Evolutionary conservation across 1,139 yeast species (phyloP), one percentile per base, ranked within the genome.

Genomic region (Diutina neorugosa): DNA sequence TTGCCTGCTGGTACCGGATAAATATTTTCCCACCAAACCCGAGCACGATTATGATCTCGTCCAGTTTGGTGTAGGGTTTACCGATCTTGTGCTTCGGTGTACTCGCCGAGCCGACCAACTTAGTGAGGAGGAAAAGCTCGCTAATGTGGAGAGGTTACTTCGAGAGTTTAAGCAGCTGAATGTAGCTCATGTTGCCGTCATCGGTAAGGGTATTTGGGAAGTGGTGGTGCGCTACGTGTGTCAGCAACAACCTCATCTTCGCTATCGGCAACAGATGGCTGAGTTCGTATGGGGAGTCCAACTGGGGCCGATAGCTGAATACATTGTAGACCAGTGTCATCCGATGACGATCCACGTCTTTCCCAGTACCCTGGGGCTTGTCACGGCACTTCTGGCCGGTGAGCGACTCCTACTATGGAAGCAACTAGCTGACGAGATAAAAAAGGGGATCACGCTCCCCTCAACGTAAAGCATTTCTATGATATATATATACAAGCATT

Each of bases 161-260:
- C 58, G 60, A 0, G 82, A 79, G 55, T 69, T 86, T 52, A 62
- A 62, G 1, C 52, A 52, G 1, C 58, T 70, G 44, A 54, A 62
- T 2, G 80, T 85, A 0, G 59, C 65, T 42, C 69, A 70, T 49
- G 68, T 84, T 0, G 83, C 84, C 40, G 66, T 86, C 37, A 77
- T 86, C 3, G 95, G 95, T 0, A 84, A 84, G 58, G 91, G 91
- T 0, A 83, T 86, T n/a, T 86, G 90, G 89, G 89, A 84, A 55
- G 66, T 76, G 2, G 66, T 85, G 1, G 72, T 77, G 54, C 58
- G 57, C 54, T 62, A 53, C 47, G 49, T 59, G 44, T 56, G 57
- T 9, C 70, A 67, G 54, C 58, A 57, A 42, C 53, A 61, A 52
- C 37, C 37, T 3, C 37, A 31, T 31, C n/a, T 31, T 2, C 12